Evolutionary conservation across 2,329 filamentous ascomycete species (phyloP).

Genomic region (Fusarium nelsonii): DNA sequence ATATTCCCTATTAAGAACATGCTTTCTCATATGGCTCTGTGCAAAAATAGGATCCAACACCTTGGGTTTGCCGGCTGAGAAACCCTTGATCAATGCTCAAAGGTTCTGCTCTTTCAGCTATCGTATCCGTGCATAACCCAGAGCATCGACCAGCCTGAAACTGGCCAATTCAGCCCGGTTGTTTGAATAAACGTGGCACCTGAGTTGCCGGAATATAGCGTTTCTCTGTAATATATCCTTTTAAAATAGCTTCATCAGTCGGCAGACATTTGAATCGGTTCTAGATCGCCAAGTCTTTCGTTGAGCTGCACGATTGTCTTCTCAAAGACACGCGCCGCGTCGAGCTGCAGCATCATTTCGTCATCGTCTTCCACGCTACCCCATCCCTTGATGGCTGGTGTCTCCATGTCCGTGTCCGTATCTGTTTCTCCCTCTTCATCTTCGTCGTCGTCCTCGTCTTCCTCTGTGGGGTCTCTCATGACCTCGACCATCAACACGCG

Average conservation of each 20-base stretch:
- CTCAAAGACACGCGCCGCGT: constrained; percentile 82
- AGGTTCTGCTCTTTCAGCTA: neutral
- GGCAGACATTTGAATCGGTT: constrained; percentile 39
- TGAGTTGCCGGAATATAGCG: constrained; percentile 1
- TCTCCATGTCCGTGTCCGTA: constrained; percentile 48
- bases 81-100: constrained; percentile 12
- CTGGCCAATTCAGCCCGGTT: neutral
- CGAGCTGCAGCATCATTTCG: constrained; percentile 71
- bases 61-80: constrained; percentile 16
- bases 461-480: constrained; percentile 63
- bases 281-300: constrained; percentile 65
- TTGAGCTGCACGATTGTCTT: constrained; percentile 81
- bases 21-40: neutral
- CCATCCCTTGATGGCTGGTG: constrained; percentile 36
- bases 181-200: neutral
- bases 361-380: constrained; percentile 58
- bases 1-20: neutral
- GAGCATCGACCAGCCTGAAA: constrained; percentile 11
- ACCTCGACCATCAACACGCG: constrained; percentile 77
- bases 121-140: constrained; percentile 14
- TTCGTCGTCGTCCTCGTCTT: constrained; percentile 50
- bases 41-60: constrained; percentile 1
- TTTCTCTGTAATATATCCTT: neutral
- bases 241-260: constrained; percentile 33
- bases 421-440: constrained; percentile 52